A percentile compares a stretch with the other conserved stretches of the same genome.
phyloP scores from a whole-genome alignment of 805 yeast species.

The Starmerella lactis-condensi region DNA sequence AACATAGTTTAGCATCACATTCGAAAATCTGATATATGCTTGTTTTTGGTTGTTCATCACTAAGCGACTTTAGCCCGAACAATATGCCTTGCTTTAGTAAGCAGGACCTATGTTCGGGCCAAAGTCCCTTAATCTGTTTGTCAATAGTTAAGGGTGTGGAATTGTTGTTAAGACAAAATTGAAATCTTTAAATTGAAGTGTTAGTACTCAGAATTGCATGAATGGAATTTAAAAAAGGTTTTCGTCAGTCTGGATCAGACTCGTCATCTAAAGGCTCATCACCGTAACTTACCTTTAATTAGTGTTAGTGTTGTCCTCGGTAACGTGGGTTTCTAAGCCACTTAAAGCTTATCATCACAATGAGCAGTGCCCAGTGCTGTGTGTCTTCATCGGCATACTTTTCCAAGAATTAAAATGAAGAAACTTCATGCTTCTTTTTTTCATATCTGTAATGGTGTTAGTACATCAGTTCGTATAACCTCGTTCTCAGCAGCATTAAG shows the following conservation, averaged over 20 bases:
- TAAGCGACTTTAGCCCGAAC: constrained; percentile 34
- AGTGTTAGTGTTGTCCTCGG: constrained; percentile 34
- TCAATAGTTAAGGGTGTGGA: too few species aligned
- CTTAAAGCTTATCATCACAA: constrained; percentile 83
- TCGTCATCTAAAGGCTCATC: constrained; percentile 80
- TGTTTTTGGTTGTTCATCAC: constrained; percentile 55
- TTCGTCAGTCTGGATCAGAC: constrained; percentile 96
- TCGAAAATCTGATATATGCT: constrained; percentile 91
- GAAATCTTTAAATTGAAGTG: constrained; percentile 6
- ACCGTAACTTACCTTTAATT: constrained; percentile 19
- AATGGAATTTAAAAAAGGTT: constrained; percentile 59
- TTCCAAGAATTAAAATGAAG: constrained; percentile 1
- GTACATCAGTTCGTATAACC: constrained; percentile 25
- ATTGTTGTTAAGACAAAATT: neutral
- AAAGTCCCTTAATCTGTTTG: too few species aligned
- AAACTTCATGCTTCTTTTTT: neutral
- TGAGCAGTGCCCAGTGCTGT: constrained; percentile 99
- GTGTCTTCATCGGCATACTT: constrained; percentile 44
- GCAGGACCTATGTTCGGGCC: too few species aligned
- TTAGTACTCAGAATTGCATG: constrained; percentile 65
- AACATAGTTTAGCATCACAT: constrained; percentile 38
- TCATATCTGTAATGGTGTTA: constrained; percentile 2
- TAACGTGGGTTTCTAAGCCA: constrained; percentile 95
- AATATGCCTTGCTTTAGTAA: too few species aligned
- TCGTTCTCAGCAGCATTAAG: constrained; percentile 50